phyloP scores from a whole-genome alignment of 768 basidiomycete species.

The Coprinopsis sp. region DNA sequence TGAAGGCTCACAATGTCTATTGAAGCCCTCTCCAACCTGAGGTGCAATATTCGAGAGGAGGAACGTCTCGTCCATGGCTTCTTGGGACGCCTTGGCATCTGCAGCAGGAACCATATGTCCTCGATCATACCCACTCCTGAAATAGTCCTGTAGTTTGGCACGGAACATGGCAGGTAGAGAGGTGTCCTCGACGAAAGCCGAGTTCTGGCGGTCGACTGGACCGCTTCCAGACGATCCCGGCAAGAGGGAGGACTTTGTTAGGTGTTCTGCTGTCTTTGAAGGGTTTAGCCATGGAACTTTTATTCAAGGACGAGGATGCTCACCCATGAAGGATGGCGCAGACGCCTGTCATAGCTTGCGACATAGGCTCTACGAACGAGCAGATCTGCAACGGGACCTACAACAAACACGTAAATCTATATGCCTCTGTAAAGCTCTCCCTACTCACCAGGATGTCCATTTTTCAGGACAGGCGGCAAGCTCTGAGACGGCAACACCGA shows the following conservation, averaged over 20 bases:
- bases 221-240: slow-evolving; percentile 29
- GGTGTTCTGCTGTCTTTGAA: slow-evolving; percentile 91
- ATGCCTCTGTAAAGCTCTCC: not conserved
- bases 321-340: slow-evolving; percentile 94
- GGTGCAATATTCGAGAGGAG: slow-evolving; percentile 94
- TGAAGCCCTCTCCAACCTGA: slow-evolving; percentile 97
- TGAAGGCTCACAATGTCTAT: slow-evolving; percentile 77
- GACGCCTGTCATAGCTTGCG: slow-evolving; percentile 83
- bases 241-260: slow-evolving; percentile 69
- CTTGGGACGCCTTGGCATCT: slow-evolving; percentile 87
- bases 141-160: slow-evolving; percentile 84
- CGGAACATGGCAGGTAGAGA: slow-evolving; percentile 73
- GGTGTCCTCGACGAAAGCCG: slow-evolving; percentile 80
- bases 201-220: slow-evolving; percentile 66
- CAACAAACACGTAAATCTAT: not conserved
- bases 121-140: slow-evolving; percentile 89
- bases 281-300: not conserved
- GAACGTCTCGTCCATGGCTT: slow-evolving; percentile 97
- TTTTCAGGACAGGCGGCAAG: slow-evolving; percentile 49
- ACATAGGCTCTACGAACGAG: slow-evolving; percentile 81
- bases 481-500: slow-evolving; percentile 17
- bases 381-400: slow-evolving; percentile 81
- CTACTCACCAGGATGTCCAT: slow-evolving; percentile 71
- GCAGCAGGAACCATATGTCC: slow-evolving; percentile 99
- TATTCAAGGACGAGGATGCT: slow-evolving; percentile 14